Conservation (phyloP, 306 rosid genomes). For the Comarum palustre region DNA sequence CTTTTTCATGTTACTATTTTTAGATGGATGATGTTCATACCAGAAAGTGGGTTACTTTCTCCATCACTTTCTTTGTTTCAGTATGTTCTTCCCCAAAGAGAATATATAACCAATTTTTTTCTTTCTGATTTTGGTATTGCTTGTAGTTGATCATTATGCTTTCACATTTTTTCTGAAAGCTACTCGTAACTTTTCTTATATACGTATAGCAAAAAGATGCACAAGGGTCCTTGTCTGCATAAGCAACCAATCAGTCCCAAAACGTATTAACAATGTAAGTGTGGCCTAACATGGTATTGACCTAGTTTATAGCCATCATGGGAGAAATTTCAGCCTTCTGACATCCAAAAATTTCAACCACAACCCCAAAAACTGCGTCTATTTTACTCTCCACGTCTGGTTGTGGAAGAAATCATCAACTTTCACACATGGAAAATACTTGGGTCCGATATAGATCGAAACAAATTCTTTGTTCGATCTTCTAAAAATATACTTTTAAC, state of each 20-base stretch:
- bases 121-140: constrained; percentile 11
- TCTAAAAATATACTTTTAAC: too few relatives aligned
- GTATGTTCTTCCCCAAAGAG: not conserved
- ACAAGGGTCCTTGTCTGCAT: not conserved
- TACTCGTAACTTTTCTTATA: not conserved
- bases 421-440: too few relatives aligned
- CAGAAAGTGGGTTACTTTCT: not conserved
- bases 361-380: not conserved
- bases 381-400: not conserved
- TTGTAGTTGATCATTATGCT: not conserved
- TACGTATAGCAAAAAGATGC: constrained; percentile 1
- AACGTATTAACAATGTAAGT: not conserved
- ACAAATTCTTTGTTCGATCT: too few relatives aligned
- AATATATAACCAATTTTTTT: not conserved
- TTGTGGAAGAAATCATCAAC: too few relatives aligned
- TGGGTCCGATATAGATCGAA: too few relatives aligned
- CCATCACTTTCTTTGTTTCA: not conserved
- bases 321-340: not conserved
- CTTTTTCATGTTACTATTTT: not conserved
- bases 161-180: not conserved
- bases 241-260: not conserved
- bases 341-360: not conserved
- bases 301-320: not conserved
- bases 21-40: not conserved
- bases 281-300: not conserved